Conservation (phyloP, 2,329 filamentous ascomycete genomes). For the Xylariaceae sp. region DNA sequence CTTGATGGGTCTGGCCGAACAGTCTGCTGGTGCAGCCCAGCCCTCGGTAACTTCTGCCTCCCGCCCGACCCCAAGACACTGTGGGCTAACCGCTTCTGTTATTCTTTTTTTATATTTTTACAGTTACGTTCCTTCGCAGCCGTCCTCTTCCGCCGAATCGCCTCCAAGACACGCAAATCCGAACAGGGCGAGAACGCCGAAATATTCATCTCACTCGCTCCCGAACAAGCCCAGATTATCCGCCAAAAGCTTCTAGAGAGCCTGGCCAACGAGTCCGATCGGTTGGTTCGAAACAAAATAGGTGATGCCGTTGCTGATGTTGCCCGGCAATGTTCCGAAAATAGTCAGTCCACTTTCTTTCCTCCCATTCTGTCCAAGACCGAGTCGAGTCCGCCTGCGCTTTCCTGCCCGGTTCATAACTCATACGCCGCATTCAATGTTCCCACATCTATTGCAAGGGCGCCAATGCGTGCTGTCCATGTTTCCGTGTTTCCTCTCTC, state of each 20-base stretch:
- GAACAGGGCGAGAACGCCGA: conserved; percentile 68
- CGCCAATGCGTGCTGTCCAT: no score
- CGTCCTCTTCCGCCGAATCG: conserved; percentile 89
- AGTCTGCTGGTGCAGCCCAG: conserved; percentile 74
- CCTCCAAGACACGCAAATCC: conserved; percentile 80
- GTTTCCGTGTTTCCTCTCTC: no score
- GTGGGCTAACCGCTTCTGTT: no score
- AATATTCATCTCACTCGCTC: conserved; percentile 74
- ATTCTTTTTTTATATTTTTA: conserved; percentile 6
- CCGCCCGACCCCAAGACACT: no score
- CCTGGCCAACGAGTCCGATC: conserved; percentile 65
- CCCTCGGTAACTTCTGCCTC: conserved; percentile 54
- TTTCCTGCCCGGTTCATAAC: no score
- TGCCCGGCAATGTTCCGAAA: conserved; percentile 89
- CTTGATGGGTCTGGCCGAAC: conserved; percentile 90
- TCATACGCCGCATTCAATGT: no score
- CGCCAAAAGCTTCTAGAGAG: conserved; percentile 77
- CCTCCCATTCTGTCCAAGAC: no score
- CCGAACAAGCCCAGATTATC: conserved; percentile 70
- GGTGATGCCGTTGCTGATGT: conserved; percentile 96
- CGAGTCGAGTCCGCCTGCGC: no score
- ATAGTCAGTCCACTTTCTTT: conserved; percentile 52
- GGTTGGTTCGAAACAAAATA: conserved; percentile 84
- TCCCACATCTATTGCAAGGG: no score
- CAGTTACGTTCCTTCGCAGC: conserved; percentile 87